Percentiles rank a stretch among this genome's conserved stretches.
Evolutionary conservation across 1,139 yeast species (phyloP).

Genomic region (Pichia sp.): DNA sequence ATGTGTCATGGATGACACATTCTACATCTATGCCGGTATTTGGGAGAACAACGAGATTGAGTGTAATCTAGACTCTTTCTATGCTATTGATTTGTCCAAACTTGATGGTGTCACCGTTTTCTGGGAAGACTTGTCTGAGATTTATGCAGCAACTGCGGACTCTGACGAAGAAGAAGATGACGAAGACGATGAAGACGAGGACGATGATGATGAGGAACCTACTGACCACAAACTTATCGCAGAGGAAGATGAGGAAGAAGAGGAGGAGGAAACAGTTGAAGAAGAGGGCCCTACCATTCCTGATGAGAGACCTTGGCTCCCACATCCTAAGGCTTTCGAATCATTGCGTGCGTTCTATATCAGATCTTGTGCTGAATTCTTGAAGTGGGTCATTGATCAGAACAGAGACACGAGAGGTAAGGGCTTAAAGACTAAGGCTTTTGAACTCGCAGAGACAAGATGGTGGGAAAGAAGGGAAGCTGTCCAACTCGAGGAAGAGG

Average conservation of each 20-base stretch:
- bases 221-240: constrained; percentile 35
- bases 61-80: constrained; percentile 75
- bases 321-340: constrained; percentile 97
- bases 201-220: constrained; percentile 47
- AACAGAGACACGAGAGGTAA: constrained; percentile 87
- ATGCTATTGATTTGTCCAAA: constrained; percentile 77
- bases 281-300: constrained; percentile 70
- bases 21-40: constrained; percentile 88
- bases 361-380: constrained; percentile 78
- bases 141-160: constrained; percentile 47
- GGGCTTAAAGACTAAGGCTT: constrained; percentile 79
- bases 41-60: constrained; percentile 88
- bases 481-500: constrained; percentile 80
- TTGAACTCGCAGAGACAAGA: constrained; percentile 86
- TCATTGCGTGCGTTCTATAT: constrained; percentile 72
- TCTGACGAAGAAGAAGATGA: constrained; percentile 53
- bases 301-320: constrained; percentile 93
- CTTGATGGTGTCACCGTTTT: constrained; percentile 81
- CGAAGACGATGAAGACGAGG: constrained; percentile 55
- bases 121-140: constrained; percentile 78
- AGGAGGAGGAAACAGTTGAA: constrained; percentile 53
- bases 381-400: constrained; percentile 89
- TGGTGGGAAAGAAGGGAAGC: constrained; percentile 99
- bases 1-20: constrained; percentile 76
- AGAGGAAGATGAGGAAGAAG: constrained; percentile 37